Evolutionary conservation across 2,329 filamentous ascomycete species (phyloP).

Genomic region (Fusarium humuli): DNA sequence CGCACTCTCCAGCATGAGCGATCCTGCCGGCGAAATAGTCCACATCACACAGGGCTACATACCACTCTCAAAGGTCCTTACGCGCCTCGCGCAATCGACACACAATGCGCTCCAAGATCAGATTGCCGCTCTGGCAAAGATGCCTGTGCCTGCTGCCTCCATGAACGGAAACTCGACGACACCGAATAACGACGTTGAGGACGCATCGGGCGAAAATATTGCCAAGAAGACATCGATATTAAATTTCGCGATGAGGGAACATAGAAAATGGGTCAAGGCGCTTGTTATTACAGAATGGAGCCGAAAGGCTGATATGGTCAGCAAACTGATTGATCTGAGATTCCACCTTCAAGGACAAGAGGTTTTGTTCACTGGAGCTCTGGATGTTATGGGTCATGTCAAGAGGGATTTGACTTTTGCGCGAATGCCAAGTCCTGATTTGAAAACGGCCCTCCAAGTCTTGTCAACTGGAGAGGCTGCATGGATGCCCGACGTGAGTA

Average conservation of each 20-base stretch:
- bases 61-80: conserved; percentile 78
- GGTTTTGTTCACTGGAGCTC: conserved; percentile 67
- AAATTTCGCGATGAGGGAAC: conserved; percentile 81
- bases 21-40: conserved; percentile 69
- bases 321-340: conserved; percentile 88
- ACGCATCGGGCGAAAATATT: conserved; percentile 73
- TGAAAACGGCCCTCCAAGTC: conserved; percentile 88
- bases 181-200: conserved; percentile 57
- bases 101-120: conserved; percentile 81
- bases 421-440: conserved; percentile 87
- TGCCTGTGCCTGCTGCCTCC: conserved; percentile 66
- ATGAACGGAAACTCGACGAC: conserved; percentile 63
- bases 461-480: conserved; percentile 81
- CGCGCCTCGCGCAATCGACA: conserved; percentile 83
- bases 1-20: conserved; percentile 61
- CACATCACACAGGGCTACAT: conserved; percentile 84
- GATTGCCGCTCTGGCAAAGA: conserved; percentile 75
- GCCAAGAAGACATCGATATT: conserved; percentile 81
- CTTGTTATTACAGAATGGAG: conserved; percentile 93
- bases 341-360: conserved; percentile 76
- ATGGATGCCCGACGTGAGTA: conserved; percentile 81
- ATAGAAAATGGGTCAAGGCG: conserved; percentile 92
- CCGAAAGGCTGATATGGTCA: conserved; percentile 80
- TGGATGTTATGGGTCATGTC: conserved; percentile 75
- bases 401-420: conserved; percentile 79